Evolutionary conservation across 2,329 filamentous ascomycete species (phyloP).

Genomic region (Colletotrichum magnum): DNA sequence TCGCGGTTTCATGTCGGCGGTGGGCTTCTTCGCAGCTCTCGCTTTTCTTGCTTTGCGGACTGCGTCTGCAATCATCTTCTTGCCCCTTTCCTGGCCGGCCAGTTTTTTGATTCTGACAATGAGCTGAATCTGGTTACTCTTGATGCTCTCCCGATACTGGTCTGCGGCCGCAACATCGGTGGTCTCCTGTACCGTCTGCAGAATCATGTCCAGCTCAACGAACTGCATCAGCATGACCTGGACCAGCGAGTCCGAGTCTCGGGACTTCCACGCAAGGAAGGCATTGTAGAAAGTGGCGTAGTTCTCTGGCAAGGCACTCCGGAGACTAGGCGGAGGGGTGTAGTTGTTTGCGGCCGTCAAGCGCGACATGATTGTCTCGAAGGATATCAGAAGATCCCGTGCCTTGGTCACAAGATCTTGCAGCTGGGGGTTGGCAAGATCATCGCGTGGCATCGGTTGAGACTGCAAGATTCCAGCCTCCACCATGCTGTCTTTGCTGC

Average conservation of each 20-base stretch:
- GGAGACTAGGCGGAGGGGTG: slow-evolving; percentile 73
- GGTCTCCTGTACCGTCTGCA: slow-evolving; percentile 85
- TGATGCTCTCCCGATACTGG: slow-evolving; percentile 85
- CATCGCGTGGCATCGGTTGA: slow-evolving; percentile 62
- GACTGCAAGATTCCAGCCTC: slow-evolving; percentile 61
- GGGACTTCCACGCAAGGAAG: slow-evolving; percentile 87
- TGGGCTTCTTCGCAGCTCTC: slow-evolving; percentile 74
- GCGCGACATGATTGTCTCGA: slow-evolving; percentile 80
- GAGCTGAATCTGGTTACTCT: slow-evolving; percentile 84
- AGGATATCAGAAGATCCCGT: slow-evolving; percentile 81
- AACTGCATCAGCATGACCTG: slow-evolving; percentile 91
- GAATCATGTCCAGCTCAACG: slow-evolving; percentile 86
- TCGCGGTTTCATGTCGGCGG: slow-evolving; percentile 79
- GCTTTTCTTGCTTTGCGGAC: slow-evolving; percentile 79
- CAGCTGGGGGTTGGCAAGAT: slow-evolving; percentile 73
- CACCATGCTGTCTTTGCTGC: slow-evolving; percentile 74
- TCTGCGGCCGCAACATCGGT: slow-evolving; percentile 80
- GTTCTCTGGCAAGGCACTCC: slow-evolving; percentile 74
- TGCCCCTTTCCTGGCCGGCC: slow-evolving; percentile 79
- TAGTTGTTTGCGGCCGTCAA: slow-evolving; percentile 77
- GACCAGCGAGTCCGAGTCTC: slow-evolving; percentile 82
- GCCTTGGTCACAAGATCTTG: slow-evolving; percentile 84
- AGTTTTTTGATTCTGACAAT: slow-evolving; percentile 85
- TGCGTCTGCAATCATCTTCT: slow-evolving; percentile 80
- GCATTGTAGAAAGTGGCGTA: slow-evolving; percentile 83